Conservation (phyloP, 2,329 filamentous ascomycete genomes). For the Ophiosphaerella herpotricha region DNA sequence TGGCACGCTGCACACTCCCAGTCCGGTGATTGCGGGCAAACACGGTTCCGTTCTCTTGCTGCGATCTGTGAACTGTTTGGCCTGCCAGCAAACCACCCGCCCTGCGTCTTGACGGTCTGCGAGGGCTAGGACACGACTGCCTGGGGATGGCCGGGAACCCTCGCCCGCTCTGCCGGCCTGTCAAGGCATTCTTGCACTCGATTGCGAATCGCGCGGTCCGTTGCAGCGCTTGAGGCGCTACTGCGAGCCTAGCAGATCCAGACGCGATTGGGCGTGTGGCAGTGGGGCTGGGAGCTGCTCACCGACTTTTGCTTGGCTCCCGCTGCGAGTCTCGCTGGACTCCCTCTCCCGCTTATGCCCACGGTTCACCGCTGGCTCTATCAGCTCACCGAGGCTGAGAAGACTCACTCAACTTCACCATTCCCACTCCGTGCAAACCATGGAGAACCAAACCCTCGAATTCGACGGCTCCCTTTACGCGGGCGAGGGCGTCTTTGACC, state of each 20-base stretch:
- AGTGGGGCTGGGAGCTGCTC: slow-evolving; percentile 3
- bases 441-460: slow-evolving; percentile 51
- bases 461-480: slow-evolving; percentile 42
- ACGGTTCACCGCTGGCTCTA: slow-evolving; percentile 22
- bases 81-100: slow-evolving; percentile 4
- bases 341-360: background rate
- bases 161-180: slow-evolving; percentile 11
- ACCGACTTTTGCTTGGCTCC: slow-evolving; percentile 10
- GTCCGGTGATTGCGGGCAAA: slow-evolving; percentile 16
- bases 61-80: background rate
- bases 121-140: slow-evolving; percentile 1
- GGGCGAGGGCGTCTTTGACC: slow-evolving; percentile 47
- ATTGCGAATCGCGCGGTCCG: slow-evolving; percentile 32
- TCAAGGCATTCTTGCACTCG: slow-evolving; percentile 23
- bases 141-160: slow-evolving; percentile 11
- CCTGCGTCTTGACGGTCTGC: background rate
- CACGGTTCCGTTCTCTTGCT: slow-evolving; percentile 16
- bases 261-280: background rate
- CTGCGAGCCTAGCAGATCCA: slow-evolving; percentile 16
- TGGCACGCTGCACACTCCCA: slow-evolving; percentile 1
- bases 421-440: slow-evolving; percentile 35
- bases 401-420: slow-evolving; percentile 26
- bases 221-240: slow-evolving; percentile 35
- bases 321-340: no score
- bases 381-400: slow-evolving; percentile 38